Evolutionary conservation across 805 yeast genomes (phyloP), one percentile per base, ranked within the genome.

Genomic region (Candida ortonii): DNA sequence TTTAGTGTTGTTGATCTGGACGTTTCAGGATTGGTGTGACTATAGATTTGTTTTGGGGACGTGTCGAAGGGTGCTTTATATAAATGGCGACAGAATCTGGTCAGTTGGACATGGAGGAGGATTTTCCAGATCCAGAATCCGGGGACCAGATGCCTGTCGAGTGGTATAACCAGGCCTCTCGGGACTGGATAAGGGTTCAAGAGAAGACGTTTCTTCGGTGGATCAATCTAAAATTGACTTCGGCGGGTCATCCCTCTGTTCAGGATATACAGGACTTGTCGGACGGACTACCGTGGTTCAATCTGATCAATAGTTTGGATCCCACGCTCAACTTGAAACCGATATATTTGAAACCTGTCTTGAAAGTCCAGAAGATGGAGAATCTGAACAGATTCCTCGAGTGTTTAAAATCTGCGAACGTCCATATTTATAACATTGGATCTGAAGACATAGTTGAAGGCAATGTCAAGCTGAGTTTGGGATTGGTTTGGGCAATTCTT

Each of bases 391-490:
- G 62, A 38, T 55, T 62, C 25, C 54, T 74, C 32, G 60, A 66
- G 34, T 71, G 63, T 48, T 52, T 71, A 37, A 61, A 63, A 28
- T 52, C 63, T 28, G 52, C 64, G 29, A 33, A 41, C 5, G 48
- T 73, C 20, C 70, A 65, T 35, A 56, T 67, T 13, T 56, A 63
- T 41, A 65, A 62, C 39, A 65, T 74, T 28, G 69, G 71, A 15
- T 66, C 76, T 7, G 78, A 73, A 26, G 71, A 70, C 51, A 64
- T 74, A 4, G 61, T 62, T 16, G 76, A 68, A 16, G 76, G 76
- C 1, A 65, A 73, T 47, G 43, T 58, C 24, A 74, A 73, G 45
- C 50, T 70, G 24, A 65, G 65, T 10, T 47, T 73, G 38, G 77
- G 77, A 6, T 54, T 73, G 23, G 51, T 72, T 2, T 74, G 80